Evolutionary conservation across 345 rosid species (phyloP).

Genomic region (Salix udensis): DNA sequence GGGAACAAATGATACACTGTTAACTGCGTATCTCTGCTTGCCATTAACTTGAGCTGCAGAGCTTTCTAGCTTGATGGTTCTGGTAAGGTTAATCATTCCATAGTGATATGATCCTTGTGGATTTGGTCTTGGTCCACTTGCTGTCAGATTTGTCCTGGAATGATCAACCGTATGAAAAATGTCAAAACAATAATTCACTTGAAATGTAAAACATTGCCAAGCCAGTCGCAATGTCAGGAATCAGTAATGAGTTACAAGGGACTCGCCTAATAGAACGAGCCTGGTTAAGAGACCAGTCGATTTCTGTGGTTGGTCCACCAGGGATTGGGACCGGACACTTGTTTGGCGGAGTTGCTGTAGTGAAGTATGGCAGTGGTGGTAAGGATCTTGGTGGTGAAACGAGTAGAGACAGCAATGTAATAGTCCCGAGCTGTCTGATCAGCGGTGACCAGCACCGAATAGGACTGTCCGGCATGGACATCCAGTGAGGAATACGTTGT

Average conservation of each 20-base stretch:
- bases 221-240: neutral
- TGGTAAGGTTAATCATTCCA: constrained; percentile 54
- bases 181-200: too few species aligned
- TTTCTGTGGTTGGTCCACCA: constrained; percentile 40
- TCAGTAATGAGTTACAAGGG: neutral
- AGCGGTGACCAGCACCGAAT: constrained; percentile 79
- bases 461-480: constrained; percentile 83
- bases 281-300: constrained; percentile 71
- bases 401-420: constrained; percentile 55
- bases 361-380: constrained; percentile 51
- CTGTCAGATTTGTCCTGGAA: constrained; percentile 75
- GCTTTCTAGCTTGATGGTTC: constrained; percentile 60
- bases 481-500: constrained; percentile 57
- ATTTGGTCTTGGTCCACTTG: constrained; percentile 91
- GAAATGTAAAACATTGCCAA: neutral
- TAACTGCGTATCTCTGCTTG: constrained; percentile 79
- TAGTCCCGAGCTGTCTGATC: constrained; percentile 63
- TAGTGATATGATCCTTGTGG: constrained; percentile 98
- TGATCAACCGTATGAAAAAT: neutral
- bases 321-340: constrained; percentile 46
- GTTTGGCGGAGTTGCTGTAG: constrained; percentile 51
- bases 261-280: constrained; percentile 64
- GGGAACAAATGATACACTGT: constrained; percentile 61
- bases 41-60: constrained; percentile 51
- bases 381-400: constrained; percentile 46